phyloP scores from a whole-genome alignment of 495 filamentous ascomycete species.

The Neurospora hispaniola region DNA sequence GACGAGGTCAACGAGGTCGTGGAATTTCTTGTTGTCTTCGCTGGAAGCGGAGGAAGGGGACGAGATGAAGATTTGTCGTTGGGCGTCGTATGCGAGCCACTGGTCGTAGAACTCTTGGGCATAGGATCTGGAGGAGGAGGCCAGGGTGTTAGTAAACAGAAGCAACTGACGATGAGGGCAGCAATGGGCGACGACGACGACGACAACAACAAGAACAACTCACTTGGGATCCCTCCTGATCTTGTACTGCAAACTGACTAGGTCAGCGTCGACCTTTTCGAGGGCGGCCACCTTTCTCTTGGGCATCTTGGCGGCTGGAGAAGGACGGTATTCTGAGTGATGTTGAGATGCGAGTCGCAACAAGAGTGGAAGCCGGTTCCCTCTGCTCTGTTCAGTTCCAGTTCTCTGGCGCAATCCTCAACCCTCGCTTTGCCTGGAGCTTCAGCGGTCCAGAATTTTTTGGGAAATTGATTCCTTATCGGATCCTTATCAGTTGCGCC shows the following conservation, averaged over 20 bases:
- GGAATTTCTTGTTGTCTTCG: conserved; percentile 65
- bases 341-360: background rate
- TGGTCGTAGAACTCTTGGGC: conserved; percentile 77
- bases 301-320: conserved; percentile 41
- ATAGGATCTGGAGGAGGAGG: conserved; percentile 50
- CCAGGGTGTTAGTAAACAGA: background rate
- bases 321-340: background rate
- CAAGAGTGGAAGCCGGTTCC: background rate
- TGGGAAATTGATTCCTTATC: background rate
- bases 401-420: background rate
- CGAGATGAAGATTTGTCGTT: conserved; percentile 79
- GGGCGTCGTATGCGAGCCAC: conserved; percentile 84
- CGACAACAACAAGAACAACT: conserved; percentile 11
- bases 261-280: conserved; percentile 89
- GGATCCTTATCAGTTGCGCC: background rate
- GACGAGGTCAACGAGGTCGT: conserved; percentile 71
- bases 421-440: background rate
- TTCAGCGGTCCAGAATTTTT: background rate
- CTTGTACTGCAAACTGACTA: conserved; percentile 83
- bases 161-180: background rate
- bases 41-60: conserved; percentile 67
- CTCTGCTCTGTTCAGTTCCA: background rate
- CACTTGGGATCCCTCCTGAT: conserved; percentile 73
- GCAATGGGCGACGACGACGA: background rate
- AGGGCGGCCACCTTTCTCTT: conserved; percentile 83